phyloP scores from a whole-genome alignment of 345 rosid species.

The Boechera stricta region DNA sequence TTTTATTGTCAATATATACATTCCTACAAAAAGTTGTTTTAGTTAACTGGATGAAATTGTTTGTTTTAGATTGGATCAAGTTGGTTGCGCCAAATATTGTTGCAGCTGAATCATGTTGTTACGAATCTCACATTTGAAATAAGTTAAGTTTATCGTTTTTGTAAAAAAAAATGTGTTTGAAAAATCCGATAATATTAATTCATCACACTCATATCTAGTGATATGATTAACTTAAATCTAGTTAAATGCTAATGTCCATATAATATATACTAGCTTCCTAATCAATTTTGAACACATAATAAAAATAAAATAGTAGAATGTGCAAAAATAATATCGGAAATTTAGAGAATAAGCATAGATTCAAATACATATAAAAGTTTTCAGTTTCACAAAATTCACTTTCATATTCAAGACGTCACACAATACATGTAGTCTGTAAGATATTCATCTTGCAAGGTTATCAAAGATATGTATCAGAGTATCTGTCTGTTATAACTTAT shows the following conservation, averaged over 20 bases:
- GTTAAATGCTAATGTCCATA: too few species aligned
- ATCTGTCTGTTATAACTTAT: not conserved
- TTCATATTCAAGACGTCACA: not conserved
- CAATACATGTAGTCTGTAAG: too few species aligned
- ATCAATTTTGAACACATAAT: not conserved
- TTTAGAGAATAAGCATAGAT: not conserved
- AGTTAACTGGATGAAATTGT: not conserved
- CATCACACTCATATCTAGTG: too few species aligned
- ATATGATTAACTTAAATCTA: too few species aligned
- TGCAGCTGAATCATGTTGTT: not conserved
- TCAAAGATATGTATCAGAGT: too few species aligned
- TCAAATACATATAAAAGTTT: not conserved
- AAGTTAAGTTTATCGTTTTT: too few species aligned
- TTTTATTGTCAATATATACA: not conserved
- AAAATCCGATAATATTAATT: too few species aligned
- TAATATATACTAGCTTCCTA: not conserved
- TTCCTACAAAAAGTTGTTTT: not conserved
- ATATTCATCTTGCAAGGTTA: too few species aligned
- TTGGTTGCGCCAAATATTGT: not conserved
- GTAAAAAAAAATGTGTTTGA: not conserved
- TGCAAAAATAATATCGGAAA: not conserved
- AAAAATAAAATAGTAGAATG: too few species aligned
- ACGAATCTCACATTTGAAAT: not conserved
- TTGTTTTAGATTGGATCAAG: slow-evolving; percentile 5
- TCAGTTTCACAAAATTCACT: not conserved